phyloP scores from a whole-genome alignment of 768 basidiomycete genomes.

The Dentipellis sp. region DNA sequence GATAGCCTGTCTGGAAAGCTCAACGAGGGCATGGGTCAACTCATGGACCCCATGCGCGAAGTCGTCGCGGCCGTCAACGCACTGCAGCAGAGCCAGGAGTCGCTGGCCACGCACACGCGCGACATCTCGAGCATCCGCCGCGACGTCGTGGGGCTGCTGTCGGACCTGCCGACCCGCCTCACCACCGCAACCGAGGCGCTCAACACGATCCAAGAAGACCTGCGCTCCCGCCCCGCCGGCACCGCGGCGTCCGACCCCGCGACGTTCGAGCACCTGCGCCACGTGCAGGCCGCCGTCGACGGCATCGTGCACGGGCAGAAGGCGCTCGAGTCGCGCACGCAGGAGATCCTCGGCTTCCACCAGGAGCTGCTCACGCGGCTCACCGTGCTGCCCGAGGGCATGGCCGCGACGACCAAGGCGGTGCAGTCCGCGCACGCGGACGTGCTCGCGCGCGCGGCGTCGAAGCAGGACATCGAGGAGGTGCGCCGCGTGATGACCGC shows the following conservation, averaged over 20 bases:
- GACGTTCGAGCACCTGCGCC: conserved; percentile 21
- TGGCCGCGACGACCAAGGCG: conserved; percentile 42
- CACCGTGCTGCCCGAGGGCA: conserved; percentile 46
- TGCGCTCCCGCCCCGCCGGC: conserved; percentile 11
- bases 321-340: conserved; percentile 34
- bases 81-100: conserved; percentile 34
- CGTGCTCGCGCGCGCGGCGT: conserved; percentile 46
- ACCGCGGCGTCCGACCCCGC: conserved; percentile 10
- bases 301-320: conserved; percentile 42
- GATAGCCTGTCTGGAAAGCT: conserved; percentile 50
- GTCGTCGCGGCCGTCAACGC: conserved; percentile 30
- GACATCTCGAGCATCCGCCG: conserved; percentile 31
- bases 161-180: conserved; percentile 40
- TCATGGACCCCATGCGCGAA: conserved; percentile 34
- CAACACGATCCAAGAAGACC: conserved; percentile 20
- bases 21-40: conserved; percentile 38
- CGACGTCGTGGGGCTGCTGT: conserved; percentile 31
- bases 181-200: conserved; percentile 35
- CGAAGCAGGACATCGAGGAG: conserved; percentile 61
- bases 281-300: conserved; percentile 42
- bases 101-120: conserved; percentile 27
- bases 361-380: conserved; percentile 46
- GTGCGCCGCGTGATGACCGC: conserved; percentile 40
- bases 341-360: conserved; percentile 41
- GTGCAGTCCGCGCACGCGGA: conserved; percentile 58